These are phyloP conservation scores for Phytopythium mirpurense DNA, from an alignment of 352 stramenopile species.

Conservation along the genomic window DNA sequence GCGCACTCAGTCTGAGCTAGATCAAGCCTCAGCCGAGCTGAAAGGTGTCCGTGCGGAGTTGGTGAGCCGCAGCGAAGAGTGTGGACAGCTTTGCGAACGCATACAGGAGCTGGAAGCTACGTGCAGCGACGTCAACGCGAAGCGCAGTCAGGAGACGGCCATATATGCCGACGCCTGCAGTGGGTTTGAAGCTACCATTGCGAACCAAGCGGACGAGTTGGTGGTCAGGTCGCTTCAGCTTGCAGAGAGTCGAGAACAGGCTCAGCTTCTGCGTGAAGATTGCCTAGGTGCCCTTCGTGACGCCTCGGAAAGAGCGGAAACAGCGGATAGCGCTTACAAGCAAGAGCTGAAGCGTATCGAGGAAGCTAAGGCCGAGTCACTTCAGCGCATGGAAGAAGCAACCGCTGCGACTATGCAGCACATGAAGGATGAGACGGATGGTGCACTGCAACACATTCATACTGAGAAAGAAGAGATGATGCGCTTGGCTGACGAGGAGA, in stretches of 20 bases:
- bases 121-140: not conserved
- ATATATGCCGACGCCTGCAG: not conserved
- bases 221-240: not conserved
- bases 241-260: not conserved
- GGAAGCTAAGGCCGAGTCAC: not conserved
- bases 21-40: not conserved
- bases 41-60: not conserved
- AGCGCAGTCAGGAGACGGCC: not conserved
- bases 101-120: not conserved
- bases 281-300: not conserved
- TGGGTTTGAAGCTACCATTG: not conserved
- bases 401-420: not conserved
- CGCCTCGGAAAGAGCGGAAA: not conserved
- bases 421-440: not conserved
- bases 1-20: not conserved
- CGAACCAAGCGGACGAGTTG: not conserved
- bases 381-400: not conserved
- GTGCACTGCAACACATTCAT: not conserved
- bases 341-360: not conserved
- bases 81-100: not conserved
- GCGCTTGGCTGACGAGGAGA: slow-evolving; percentile 2
- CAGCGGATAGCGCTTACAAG: not conserved
- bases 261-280: not conserved
- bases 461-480: slow-evolving; percentile 1
- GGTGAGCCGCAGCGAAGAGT: not conserved